Base-by-base conservation (phyloP, 352 stramenopile species). In the Pythium dissimile region DNA sequence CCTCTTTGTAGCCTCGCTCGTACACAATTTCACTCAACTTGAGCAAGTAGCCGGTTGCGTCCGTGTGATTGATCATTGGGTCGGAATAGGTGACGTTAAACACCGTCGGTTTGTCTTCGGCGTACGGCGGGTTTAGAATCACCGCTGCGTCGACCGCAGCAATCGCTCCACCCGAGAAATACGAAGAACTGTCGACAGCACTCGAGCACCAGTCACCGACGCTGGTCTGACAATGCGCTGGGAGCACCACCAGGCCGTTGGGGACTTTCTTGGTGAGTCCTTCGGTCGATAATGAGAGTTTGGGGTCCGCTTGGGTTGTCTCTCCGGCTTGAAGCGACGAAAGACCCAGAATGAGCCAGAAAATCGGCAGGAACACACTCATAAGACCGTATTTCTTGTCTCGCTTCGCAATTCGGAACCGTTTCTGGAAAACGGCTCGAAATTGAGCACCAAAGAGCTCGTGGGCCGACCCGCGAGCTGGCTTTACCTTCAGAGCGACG, bases 381-480 rank as follows among this genome's bases (percentile, higher is more conserved):
- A 86, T 84, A 32, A 84, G 60, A 6, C 86, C 65, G 54, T 74
- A 77, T 51, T 82, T 83, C 35, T 71, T 71, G 57, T 91, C 81
- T 4, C 78, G 72, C 34, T 80, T 85, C 16, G 77, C 71, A n/a
- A 80, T 67, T 0, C 73, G 68, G 50, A 85, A 83, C 0, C 81
- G 73, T 54, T 92, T 91, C 7, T 77, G 63, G 15, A 89, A 37
- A 0, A 91, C 53, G 1, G 78, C 81, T 2, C 31, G 15, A 5
- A 89, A 54, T 26, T 89, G 81, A 41, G 28, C 15, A 8, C n/a
- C 2, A 20, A 66, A 59, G 13, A 50, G 50, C 16, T 37, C 31
- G 20, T 27, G 24, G 1, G 43, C 8, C 5, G 41, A 13, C 13
- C 23, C 5, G 5, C 39, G 51, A 23, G 16, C 3, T 18, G 27